Percentiles rank a stretch among this genome's conserved stretches.
phyloP scores from a whole-genome alignment of 164 flowering plant species.

The Echeveria elegans region DNA sequence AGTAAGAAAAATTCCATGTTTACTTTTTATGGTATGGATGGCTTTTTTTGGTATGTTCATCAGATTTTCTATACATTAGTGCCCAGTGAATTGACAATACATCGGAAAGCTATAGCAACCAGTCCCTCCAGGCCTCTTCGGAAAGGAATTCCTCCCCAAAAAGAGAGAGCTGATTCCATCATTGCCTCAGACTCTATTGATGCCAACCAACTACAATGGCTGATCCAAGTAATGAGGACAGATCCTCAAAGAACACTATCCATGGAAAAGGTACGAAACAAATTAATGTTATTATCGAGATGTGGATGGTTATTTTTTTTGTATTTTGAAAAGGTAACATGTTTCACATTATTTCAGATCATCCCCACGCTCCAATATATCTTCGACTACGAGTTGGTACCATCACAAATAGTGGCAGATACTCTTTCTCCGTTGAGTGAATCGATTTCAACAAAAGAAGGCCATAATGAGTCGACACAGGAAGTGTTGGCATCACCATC shows the following conservation, averaged over 20 bases:
- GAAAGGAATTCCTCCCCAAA: too few species aligned
- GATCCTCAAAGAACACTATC: background rate
- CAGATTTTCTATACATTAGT: background rate
- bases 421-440: background rate
- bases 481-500: background rate
- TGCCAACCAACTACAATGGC: slow-evolving; percentile 1
- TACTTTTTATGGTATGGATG: too few species aligned
- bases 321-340: background rate
- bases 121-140: background rate
- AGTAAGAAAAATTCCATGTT: background rate
- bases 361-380: background rate
- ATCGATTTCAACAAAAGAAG: background rate
- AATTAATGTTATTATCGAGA: background rate
- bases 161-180: background rate
- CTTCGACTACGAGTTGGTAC: background rate
- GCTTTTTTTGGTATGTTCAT: background rate
- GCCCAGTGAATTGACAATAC: background rate
- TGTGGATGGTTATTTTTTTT: background rate
- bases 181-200: background rate
- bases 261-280: background rate
- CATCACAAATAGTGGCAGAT: background rate
- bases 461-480: background rate
- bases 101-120: background rate
- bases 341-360: background rate
- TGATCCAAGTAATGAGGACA: background rate